phyloP scores from a whole-genome alignment of 257 asterid species.

The Solanum piurae region DNA sequence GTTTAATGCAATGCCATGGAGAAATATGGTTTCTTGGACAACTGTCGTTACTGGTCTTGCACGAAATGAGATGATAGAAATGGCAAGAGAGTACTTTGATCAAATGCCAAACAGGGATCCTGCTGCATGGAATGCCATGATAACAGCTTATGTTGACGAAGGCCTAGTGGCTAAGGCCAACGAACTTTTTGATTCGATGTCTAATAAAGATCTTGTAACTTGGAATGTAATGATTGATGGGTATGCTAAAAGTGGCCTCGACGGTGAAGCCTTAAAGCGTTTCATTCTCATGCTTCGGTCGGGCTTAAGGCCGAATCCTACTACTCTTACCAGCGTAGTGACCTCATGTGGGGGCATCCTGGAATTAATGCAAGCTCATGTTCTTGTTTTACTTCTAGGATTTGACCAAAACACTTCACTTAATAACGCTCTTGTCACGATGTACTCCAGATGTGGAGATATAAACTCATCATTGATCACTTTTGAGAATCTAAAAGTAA shows the following conservation, averaged over 20 bases:
- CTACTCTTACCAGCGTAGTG: conserved; percentile 6
- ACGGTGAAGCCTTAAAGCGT: conserved; percentile 19
- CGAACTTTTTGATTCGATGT: conserved; percentile 23
- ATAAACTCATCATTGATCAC: neutral
- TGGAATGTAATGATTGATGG: conserved; percentile 51
- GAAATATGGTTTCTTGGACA: conserved; percentile 48
- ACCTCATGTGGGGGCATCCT: conserved; percentile 1
- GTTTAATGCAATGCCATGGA: conserved; percentile 39
- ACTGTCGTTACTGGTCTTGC: conserved; percentile 55
- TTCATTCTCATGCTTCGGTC: neutral
- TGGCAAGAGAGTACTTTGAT: conserved; percentile 44
- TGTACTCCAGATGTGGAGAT: conserved; percentile 8
- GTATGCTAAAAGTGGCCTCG: conserved; percentile 30
- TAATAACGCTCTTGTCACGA: conserved; percentile 3
- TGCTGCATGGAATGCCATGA: conserved; percentile 63
- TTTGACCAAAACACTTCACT: neutral
- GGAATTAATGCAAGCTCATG: conserved; percentile 1
- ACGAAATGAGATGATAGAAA: conserved; percentile 34
- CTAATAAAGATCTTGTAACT: conserved; percentile 25
- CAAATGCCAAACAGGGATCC: conserved; percentile 49
- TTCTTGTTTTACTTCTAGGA: neutral
- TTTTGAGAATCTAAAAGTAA: conserved; percentile 1
- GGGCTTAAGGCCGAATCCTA: neutral
- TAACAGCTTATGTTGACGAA: conserved; percentile 25
- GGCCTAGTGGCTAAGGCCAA: neutral